Conservation (phyloP, 257 asterid genomes). For the Fraxinus quadrangulata region DNA sequence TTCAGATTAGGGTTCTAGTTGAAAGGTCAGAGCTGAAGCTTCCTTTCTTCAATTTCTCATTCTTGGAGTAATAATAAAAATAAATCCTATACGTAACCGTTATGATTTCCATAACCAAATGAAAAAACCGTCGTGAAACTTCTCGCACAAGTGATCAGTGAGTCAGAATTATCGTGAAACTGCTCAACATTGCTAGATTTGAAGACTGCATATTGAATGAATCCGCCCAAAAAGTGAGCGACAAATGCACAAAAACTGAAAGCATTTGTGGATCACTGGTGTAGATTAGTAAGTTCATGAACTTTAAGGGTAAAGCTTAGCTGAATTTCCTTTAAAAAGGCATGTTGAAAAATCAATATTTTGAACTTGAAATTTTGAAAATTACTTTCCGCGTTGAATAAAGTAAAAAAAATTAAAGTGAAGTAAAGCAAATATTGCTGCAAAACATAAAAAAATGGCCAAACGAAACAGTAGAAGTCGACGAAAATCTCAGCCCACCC, state of each 20-base stretch:
- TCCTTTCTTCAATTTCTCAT: neutral
- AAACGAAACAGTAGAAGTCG: neutral
- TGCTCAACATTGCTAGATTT: slow-evolving; percentile 12
- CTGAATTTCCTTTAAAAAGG: neutral
- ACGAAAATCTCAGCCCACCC: neutral
- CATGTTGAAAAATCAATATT: slow-evolving; percentile 2
- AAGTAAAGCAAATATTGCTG: neutral
- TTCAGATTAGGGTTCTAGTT: slow-evolving; percentile 31
- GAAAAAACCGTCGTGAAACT: neutral
- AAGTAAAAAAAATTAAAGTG: slow-evolving; percentile 15
- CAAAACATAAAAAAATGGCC: neutral
- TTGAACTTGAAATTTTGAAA: neutral
- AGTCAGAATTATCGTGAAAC: neutral
- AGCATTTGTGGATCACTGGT: neutral
- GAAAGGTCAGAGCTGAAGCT: slow-evolving; percentile 23
- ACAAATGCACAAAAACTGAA: neutral
- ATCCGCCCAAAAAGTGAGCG: neutral
- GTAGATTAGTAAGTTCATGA: neutral
- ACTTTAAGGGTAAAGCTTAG: neutral
- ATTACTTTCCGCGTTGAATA: slow-evolving; percentile 33
- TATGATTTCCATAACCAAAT: slow-evolving; percentile 1
- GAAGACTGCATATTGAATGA: neutral
- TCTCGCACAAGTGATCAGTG: neutral
- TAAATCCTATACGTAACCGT: slow-evolving; percentile 13
- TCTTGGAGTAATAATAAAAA: slow-evolving; percentile 10